Conservation (phyloP, 1,284 basidiomycete genomes). For the Cryptococcus hybrid region DNA sequence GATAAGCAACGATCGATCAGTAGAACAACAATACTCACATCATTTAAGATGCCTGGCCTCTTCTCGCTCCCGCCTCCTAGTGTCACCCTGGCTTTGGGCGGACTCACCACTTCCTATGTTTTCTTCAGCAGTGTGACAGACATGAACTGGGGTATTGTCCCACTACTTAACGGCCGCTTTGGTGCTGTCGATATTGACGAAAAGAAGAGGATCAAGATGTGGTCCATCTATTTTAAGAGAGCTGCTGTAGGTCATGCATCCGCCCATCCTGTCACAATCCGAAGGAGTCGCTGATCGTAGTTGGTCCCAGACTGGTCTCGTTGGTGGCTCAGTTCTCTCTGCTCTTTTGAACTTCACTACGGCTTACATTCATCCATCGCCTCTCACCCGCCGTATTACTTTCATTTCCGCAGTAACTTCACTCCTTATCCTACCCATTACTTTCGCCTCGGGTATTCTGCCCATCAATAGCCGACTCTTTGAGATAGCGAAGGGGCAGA, state of each 20-base stretch:
- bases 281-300: not conserved
- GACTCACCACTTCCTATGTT: slow-evolving; percentile 20
- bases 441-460: slow-evolving; percentile 11
- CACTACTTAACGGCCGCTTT: slow-evolving; percentile 19
- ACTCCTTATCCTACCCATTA: slow-evolving; percentile 23
- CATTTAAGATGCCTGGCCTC: slow-evolving; percentile 1
- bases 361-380: slow-evolving; percentile 15
- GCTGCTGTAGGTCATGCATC: slow-evolving; percentile 17
- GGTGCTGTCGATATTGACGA: slow-evolving; percentile 1
- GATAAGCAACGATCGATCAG: not conserved
- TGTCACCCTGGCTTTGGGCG: slow-evolving; percentile 19
- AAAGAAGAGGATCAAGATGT: slow-evolving; percentile 16
- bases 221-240: slow-evolving; percentile 13
- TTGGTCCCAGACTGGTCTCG: slow-evolving; percentile 7
- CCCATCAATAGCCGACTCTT: slow-evolving; percentile 20
- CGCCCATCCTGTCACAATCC: not conserved
- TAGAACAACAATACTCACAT: not conserved
- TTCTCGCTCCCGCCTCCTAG: slow-evolving; percentile 16
- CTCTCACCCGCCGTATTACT: slow-evolving; percentile 15
- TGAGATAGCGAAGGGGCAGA: slow-evolving; percentile 7
- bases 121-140: slow-evolving; percentile 24
- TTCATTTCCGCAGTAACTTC: slow-evolving; percentile 17
- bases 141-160: slow-evolving; percentile 21
- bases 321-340: slow-evolving; percentile 9
- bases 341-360: slow-evolving; percentile 14